Conservation (phyloP, 139 green algal genomes). For the Chlorella sp. region DNA sequence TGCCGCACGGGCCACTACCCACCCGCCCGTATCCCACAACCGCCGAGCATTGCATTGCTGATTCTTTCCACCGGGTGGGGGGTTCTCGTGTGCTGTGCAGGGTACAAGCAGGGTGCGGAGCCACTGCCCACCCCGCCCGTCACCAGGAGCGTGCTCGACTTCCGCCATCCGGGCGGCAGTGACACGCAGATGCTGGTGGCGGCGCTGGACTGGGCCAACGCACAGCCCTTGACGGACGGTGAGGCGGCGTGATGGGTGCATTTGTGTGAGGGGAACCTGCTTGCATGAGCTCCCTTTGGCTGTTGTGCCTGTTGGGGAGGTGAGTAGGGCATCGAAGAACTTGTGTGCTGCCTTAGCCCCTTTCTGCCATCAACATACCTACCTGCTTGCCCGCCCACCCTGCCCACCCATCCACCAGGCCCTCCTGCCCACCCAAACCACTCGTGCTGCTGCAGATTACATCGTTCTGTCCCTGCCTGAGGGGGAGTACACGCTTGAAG, state of each 20-base stretch:
- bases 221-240: not conserved
- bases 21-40: not conserved
- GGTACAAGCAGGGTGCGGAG: not conserved
- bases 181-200: slow-evolving; percentile 1
- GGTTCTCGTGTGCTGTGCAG: not conserved
- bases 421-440: not conserved
- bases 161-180: not conserved
- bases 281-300: too few species aligned
- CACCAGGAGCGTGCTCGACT: not conserved
- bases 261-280: not conserved
- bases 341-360: not conserved
- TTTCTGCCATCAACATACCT: not conserved
- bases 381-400: too few species aligned
- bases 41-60: not conserved
- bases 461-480: not conserved
- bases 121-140: not conserved
- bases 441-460: not conserved
- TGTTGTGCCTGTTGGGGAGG: too few species aligned
- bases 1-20: not conserved
- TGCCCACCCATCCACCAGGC: not conserved
- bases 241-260: not conserved
- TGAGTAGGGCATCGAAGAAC: not conserved
- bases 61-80: not conserved
- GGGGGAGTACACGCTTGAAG: not conserved
- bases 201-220: not conserved